phyloP scores from a whole-genome alignment of 2,329 filamentous ascomycete genomes.

The Elsinoe batatas region DNA sequence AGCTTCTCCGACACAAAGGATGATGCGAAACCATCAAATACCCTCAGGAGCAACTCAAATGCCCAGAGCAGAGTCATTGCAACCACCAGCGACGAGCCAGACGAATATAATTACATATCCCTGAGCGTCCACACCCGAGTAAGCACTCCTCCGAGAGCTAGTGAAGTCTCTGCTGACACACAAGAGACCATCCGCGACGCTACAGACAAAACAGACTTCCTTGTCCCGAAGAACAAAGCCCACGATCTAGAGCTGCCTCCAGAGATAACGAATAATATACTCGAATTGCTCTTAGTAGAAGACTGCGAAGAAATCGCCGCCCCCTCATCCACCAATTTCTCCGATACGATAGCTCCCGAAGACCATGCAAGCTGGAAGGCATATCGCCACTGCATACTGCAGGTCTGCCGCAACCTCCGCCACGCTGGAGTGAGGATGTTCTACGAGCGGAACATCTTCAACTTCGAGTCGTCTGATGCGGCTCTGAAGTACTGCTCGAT shows the following conservation, averaged over 20 bases:
- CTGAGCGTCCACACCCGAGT: no score
- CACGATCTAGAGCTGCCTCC: not conserved
- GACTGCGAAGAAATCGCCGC: not conserved
- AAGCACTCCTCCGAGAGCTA: no score
- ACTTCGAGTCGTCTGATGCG: not conserved
- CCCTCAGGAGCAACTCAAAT: no score
- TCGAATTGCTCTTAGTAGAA: not conserved
- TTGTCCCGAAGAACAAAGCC: not conserved
- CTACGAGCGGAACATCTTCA: not conserved
- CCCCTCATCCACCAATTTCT: not conserved
- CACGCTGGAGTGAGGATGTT: not conserved
- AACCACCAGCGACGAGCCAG: no score
- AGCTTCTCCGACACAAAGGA: no score
- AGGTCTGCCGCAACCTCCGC: not conserved
- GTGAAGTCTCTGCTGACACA: no score
- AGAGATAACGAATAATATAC: not conserved
- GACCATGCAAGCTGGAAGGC: not conserved
- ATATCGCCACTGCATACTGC: not conserved
- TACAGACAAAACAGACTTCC: no score
- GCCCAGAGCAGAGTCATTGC: no score
- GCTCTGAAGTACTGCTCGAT: not conserved
- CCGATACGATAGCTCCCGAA: no score
- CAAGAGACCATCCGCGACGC: no score
- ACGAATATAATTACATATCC: no score
- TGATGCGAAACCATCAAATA: no score